Percentiles rank a stretch among this genome's conserved stretches.
These are phyloP conservation scores for Tolypocladium ophioglossoides DNA, from an alignment of 2,329 filamentous ascomycete genomes.

Conservation along the genomic window DNA sequence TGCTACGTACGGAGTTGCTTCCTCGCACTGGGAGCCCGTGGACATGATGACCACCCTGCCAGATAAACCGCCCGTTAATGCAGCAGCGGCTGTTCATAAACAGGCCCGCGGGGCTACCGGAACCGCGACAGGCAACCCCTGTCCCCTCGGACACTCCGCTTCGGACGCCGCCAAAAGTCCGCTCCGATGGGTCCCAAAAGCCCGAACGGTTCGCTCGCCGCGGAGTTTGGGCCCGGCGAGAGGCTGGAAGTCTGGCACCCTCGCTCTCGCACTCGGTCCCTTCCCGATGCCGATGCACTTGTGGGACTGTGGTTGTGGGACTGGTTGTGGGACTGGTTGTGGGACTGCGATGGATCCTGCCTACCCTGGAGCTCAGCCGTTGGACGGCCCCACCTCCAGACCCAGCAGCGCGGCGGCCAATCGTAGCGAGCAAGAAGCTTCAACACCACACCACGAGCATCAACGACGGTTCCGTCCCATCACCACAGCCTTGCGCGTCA, in stretches of 20 bases:
- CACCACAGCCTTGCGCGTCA: neutral
- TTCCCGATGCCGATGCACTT: neutral
- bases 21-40: too few relatives aligned
- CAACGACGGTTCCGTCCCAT: neutral
- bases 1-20: too few relatives aligned
- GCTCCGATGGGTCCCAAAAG: too few relatives aligned
- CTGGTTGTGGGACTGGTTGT: too few relatives aligned
- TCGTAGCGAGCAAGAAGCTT: neutral
- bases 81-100: neutral
- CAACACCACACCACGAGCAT: neutral
- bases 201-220: neutral
- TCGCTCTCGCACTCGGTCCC: neutral
- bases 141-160: neutral
- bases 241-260: neutral
- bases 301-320: too few relatives aligned
- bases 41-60: too few relatives aligned
- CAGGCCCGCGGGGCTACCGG: too few relatives aligned
- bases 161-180: neutral
- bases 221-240: neutral
- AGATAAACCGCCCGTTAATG: too few relatives aligned
- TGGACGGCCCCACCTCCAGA: neutral
- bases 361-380: too few relatives aligned
- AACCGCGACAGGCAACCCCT: neutral
- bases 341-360: too few relatives aligned
- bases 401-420: neutral